Evolutionary conservation across 208 protist genomes (phyloP).

Genomic region (Wallacemonas sp.): DNA sequence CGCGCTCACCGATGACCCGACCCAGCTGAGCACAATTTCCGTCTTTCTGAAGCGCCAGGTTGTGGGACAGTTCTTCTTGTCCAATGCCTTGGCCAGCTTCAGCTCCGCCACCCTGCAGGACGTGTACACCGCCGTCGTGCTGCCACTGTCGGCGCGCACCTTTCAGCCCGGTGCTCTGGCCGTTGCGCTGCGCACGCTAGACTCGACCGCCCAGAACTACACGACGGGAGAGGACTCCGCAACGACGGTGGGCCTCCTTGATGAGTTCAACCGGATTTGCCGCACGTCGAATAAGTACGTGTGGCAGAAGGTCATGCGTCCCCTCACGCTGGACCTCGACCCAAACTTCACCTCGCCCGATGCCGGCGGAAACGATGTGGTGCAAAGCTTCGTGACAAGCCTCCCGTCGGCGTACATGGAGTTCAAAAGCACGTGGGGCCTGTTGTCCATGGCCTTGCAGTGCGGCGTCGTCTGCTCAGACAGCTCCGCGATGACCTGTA

Average conservation of each 20-base stretch:
- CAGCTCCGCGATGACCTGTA: constrained; percentile 27
- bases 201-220: constrained; percentile 29
- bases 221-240: constrained; percentile 20
- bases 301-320: constrained; percentile 58
- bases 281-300: constrained; percentile 24
- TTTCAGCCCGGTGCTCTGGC: constrained; percentile 16
- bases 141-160: constrained; percentile 29
- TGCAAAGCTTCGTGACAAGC: constrained; percentile 9
- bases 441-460: constrained; percentile 39
- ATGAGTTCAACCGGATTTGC: constrained; percentile 33
- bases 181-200: constrained; percentile 55
- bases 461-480: constrained; percentile 69
- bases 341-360: background rate
- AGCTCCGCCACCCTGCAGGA: constrained; percentile 46
- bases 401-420: constrained; percentile 42
- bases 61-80: constrained; percentile 37
- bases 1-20: background rate
- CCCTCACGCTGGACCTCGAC: background rate
- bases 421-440: constrained; percentile 39
- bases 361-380: background rate
- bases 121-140: constrained; percentile 36
- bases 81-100: constrained; percentile 35
- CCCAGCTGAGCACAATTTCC: constrained; percentile 12
- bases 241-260: constrained; percentile 19
- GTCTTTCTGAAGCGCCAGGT: constrained; percentile 30